phyloP scores from a whole-genome alignment of 2,329 filamentous ascomycete genomes.

The Scopulariopsis brevicaulis region DNA sequence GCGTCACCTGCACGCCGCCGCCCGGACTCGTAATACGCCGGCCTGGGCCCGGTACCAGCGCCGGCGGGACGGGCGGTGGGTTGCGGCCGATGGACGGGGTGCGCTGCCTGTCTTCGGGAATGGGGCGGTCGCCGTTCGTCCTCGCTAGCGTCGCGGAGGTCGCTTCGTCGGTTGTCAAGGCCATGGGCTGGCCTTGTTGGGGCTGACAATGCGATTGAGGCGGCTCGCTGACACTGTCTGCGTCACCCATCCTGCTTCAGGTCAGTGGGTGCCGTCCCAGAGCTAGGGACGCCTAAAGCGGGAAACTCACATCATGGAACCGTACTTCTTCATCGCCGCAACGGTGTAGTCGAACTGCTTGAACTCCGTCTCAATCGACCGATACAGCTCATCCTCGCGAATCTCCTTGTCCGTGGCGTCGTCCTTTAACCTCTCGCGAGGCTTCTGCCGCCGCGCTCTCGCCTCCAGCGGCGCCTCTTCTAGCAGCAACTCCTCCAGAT shows the following conservation, averaged over 20 bases:
- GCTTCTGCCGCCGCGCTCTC: conserved; percentile 84
- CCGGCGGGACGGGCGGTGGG: background rate
- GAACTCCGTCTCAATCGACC: conserved; percentile 89
- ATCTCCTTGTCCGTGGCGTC: conserved; percentile 95
- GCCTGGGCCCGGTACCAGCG: conserved; percentile 21
- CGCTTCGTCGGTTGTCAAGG: conserved; percentile 39
- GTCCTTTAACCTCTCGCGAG: conserved; percentile 79
- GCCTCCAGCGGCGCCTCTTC: conserved; percentile 95
- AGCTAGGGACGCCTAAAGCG: background rate
- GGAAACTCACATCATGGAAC: background rate
- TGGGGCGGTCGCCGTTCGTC: conserved; percentile 9
- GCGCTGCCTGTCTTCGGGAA: background rate
- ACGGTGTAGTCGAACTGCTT: conserved; percentile 91
- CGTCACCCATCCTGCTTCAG: background rate
- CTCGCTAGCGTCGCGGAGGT: conserved; percentile 23
- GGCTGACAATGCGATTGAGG: background rate
- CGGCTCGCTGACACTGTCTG: background rate
- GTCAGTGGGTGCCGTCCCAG: background rate
- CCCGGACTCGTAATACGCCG: conserved; percentile 65
- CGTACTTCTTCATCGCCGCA: conserved; percentile 65
- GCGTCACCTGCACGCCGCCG: conserved; percentile 81
- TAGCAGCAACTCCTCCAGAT: conserved; percentile 82
- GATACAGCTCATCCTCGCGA: conserved; percentile 84
- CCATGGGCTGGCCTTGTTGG: conserved; percentile 10
- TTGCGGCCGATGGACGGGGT: background rate